A percentile compares a stretch with the other conserved stretches of the same genome.
Conservation (phyloP, 768 basidiomycete species). For the Kwoniella europaea region DNA sequence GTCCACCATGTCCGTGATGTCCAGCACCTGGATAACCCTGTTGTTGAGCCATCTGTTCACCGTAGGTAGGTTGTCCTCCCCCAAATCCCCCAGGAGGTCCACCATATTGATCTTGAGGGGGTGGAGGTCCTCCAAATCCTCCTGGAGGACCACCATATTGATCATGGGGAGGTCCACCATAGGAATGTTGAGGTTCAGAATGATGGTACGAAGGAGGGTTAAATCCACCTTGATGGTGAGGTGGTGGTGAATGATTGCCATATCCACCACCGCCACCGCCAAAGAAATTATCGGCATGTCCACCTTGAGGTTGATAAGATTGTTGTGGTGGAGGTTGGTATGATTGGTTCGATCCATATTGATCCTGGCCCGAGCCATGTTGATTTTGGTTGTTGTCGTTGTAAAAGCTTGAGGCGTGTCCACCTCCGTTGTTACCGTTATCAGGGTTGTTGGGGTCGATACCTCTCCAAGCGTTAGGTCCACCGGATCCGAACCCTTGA, state of each 20-base stretch:
- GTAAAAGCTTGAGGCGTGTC: constrained; percentile 19
- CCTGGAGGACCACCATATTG: constrained; percentile 10
- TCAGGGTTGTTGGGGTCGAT: constrained; percentile 36
- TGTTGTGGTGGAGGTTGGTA: constrained; percentile 18
- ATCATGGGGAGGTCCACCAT: constrained; percentile 16
- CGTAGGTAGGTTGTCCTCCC: constrained; percentile 10
- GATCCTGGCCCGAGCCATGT: constrained; percentile 8
- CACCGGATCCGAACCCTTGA: constrained; percentile 56
- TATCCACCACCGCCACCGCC: constrained; percentile 1
- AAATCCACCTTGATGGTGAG: constrained; percentile 2
- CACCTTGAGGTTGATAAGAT: constrained; percentile 8
- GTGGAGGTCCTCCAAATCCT: constrained; percentile 18
- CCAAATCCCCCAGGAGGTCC: constrained; percentile 1
- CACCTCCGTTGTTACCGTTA: neutral
- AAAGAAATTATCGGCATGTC: constrained; percentile 16
- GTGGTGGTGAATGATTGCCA: constrained; percentile 18
- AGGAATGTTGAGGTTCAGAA: constrained; percentile 14
- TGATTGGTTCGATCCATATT: constrained; percentile 1
- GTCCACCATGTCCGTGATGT: constrained; percentile 19
- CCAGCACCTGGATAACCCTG: constrained; percentile 3
- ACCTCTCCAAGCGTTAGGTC: constrained; percentile 53
- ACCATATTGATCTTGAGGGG: constrained; percentile 16
- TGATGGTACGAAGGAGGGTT: constrained; percentile 17
- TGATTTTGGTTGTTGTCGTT: constrained; percentile 9
- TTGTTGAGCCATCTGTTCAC: constrained; percentile 17